These are phyloP conservation scores for Oryza nivara DNA, from an alignment of 176 grass and related monocot species.

Conservation along the genomic window DNA sequence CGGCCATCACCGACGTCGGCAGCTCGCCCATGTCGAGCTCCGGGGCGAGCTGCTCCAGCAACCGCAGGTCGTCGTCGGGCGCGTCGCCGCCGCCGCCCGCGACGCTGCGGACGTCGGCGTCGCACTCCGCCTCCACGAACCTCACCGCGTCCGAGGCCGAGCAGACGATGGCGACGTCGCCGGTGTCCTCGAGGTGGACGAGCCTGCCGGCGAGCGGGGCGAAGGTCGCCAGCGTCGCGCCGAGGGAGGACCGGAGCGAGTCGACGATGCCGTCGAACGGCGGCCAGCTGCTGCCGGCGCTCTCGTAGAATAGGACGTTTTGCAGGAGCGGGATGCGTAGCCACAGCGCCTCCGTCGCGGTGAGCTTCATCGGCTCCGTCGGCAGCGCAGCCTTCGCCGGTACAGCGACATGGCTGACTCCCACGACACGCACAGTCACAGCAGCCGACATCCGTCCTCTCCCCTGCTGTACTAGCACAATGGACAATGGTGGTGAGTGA, in stretches of 20 bases:
- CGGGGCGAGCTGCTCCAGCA: slow-evolving; percentile 23
- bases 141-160: slow-evolving; percentile 33
- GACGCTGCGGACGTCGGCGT: slow-evolving; percentile 42
- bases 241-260: slow-evolving; percentile 39
- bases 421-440: neutral
- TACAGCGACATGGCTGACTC: slow-evolving; percentile 26
- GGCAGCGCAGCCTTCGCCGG: neutral
- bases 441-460: too few relatives aligned
- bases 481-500: too few relatives aligned
- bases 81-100: slow-evolving; percentile 31
- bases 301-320: slow-evolving; percentile 40
- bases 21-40: slow-evolving; percentile 38
- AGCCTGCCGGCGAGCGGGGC: slow-evolving; percentile 49
- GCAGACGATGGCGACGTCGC: slow-evolving; percentile 42
- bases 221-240: slow-evolving; percentile 22
- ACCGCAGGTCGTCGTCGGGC: slow-evolving; percentile 18
- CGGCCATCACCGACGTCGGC: slow-evolving; percentile 46
- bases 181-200: slow-evolving; percentile 22
- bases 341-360: slow-evolving; percentile 40
- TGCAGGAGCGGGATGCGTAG: neutral
- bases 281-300: slow-evolving; percentile 5
- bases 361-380: slow-evolving; percentile 30
- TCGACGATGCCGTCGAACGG: slow-evolving; percentile 22
- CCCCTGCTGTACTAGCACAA: too few relatives aligned
- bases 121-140: slow-evolving; percentile 53